These are phyloP conservation scores for Aspergillus nanangensis DNA, from an alignment of 495 filamentous ascomycete species.

Conservation along the genomic window DNA sequence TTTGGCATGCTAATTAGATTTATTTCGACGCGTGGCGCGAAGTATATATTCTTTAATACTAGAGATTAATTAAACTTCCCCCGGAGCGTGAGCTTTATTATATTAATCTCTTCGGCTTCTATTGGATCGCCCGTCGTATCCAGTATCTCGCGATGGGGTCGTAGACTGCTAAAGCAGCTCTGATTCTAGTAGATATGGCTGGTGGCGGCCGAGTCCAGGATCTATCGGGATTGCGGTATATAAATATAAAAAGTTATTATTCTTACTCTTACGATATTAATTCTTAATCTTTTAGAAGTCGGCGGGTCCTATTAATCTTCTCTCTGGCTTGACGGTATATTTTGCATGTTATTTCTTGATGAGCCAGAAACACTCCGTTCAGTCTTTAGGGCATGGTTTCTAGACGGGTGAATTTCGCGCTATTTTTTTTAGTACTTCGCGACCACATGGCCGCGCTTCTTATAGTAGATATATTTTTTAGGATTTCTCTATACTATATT, in stretches of 20 bases:
- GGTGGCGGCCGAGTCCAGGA: constrained; percentile 14
- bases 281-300: constrained; percentile 1
- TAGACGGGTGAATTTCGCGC: neutral
- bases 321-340: constrained; percentile 10
- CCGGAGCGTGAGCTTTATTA: constrained; percentile 10
- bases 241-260: constrained; percentile 11
- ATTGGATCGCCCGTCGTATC: constrained; percentile 8
- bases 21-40: neutral
- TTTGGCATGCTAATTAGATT: constrained; percentile 12
- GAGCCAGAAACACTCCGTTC: constrained; percentile 5
- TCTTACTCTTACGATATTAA: neutral
- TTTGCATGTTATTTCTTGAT: constrained; percentile 8
- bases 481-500: neutral
- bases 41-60: constrained; percentile 7
- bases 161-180: constrained; percentile 11
- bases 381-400: constrained; percentile 1
- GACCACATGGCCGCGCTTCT: constrained; percentile 5
- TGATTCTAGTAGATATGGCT: constrained; percentile 14
- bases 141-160: constrained; percentile 11
- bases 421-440: constrained; percentile 8
- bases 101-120: constrained; percentile 15
- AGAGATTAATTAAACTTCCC: constrained; percentile 8
- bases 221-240: constrained; percentile 10
- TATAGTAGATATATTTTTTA: constrained; percentile 7
- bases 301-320: constrained; percentile 8